Base-by-base conservation (phyloP, 805 yeast species). In the Ogataea angusta region DNA sequence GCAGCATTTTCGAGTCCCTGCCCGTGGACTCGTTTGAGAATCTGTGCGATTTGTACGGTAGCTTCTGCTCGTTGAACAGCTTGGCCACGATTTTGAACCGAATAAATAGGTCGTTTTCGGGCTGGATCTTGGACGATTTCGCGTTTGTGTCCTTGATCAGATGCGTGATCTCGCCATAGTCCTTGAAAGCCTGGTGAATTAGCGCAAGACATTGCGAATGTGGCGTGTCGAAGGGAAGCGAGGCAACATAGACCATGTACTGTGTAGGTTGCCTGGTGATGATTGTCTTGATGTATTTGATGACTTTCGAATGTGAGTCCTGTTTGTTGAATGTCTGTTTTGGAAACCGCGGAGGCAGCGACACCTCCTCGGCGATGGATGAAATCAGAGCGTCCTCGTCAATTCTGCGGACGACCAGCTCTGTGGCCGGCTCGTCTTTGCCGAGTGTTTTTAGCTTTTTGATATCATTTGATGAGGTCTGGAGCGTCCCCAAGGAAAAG, bases 1-100 rank as follows among this genome's bases (percentile, higher is more conserved):
- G 44, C 16, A 62, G 34, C 64, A 63, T 56, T 36, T 59, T 63
- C 8, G 56, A 54, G 21, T 61, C 64, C 16, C 57, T 37, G 12
- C 55, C 59, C 10, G 62, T 57, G n/a, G 47, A 40, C 22, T 56
- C 56, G 38, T 57, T 58, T 32, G 31, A 41, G 42, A 58, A 59
- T n/a, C 55, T 42, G 38, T 54, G 61, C 2, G 53, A 47, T 33
- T 59, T 59, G 40, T 46, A 57, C 3, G 63, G 63, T 10, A 51
- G 28, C 34, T 52, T 52, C 16, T 50, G 53, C 9, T 55, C 60
- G 36, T 50, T 53, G 30, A 46, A 51, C 24, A 58, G 46, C 33
- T 50, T 53, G 2, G 47, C 52, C 18, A 55, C 53, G 12, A 59
- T 47, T 39, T 51, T 55, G 42, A 48, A 58, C 33, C 60, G 46